Base-by-base conservation (phyloP, 805 yeast species). In the Brettanomyces custersianus region DNA sequence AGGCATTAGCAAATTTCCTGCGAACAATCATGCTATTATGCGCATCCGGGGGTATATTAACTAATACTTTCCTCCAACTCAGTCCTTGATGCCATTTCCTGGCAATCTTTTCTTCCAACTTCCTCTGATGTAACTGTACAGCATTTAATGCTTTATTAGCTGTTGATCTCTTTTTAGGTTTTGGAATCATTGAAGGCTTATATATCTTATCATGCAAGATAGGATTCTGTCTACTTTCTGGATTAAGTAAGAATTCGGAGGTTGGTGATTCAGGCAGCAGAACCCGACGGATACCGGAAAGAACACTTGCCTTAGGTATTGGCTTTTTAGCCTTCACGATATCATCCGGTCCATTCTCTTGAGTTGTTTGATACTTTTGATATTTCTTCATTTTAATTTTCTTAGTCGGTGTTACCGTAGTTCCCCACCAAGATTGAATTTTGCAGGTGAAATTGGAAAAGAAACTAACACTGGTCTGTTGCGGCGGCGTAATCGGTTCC, bases 21-120 rank as follows among this genome's bases (percentile, higher is more conserved):
- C 98, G 65, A 1, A 90, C 97, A 20, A 85, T 68, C 20, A 92
- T 87, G 50, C 87, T 90, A 50, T 90, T 90, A 52, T 90, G 98
- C 0, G 98, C 96, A 55, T 90, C 98, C 0, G 96, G 96, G 44
- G 77, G 72, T 43, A 92, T 60, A 29, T 76, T 76, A 1, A 88
- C 95, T 20, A 92, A 60, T 3, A 92, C 95, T 57, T 90, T 90
- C 30, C 96, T 64, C 98, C 98, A 90, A 12, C 74, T 57, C 80
- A 86, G 72, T 9, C 72, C 76, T 39, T 72, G 67, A 52, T 90
- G 97, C 80, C 95, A 92, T 32, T 77, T 74, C 28, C 95, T 63
- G 0, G 98, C 98, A 35, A 92, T 80, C 37, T 72, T 69, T 45
- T 92, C 97, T 49, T 81, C 90, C 16, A 68, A 50, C 27, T 62